Conservation (phyloP, 768 basidiomycete genomes). For the Auricularia cornea region DNA sequence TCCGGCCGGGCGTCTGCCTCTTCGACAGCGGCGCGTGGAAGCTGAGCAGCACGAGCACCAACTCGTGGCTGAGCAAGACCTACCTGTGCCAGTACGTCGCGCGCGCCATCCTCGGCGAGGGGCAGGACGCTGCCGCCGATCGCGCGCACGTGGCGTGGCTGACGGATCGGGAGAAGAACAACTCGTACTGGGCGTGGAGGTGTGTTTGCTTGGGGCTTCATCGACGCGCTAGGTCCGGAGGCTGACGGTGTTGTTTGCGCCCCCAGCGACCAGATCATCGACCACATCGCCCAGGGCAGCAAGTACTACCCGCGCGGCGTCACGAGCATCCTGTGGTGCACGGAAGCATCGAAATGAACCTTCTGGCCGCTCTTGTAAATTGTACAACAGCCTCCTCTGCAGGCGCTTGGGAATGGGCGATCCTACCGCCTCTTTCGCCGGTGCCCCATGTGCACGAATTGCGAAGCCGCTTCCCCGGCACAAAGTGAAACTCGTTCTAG, state of each 20-base stretch:
- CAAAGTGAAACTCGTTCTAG: too few species aligned
- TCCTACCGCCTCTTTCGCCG: too few species aligned
- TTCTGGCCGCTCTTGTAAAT: too few species aligned
- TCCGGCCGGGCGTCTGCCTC: neutral
- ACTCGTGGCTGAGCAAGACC: slow-evolving; percentile 1
- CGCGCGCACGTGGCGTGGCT: slow-evolving; percentile 1
- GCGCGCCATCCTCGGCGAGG: neutral
- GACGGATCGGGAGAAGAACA: neutral
- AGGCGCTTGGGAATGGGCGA: too few species aligned
- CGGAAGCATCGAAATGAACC: neutral
- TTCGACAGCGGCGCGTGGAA: slow-evolving; percentile 2
- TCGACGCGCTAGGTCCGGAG: neutral
- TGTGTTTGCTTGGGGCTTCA: neutral
- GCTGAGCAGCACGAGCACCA: neutral
- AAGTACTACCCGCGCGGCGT: neutral
- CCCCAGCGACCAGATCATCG: slow-evolving; percentile 1
- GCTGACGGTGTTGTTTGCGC: neutral
- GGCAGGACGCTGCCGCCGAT: neutral
- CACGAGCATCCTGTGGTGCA: slow-evolving; percentile 1
- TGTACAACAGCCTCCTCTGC: too few species aligned
- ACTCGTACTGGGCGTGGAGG: slow-evolving; percentile 2
- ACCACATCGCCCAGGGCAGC: neutral
- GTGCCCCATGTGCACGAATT: too few species aligned
- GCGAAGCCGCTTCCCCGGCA: too few species aligned
- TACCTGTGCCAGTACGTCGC: slow-evolving; percentile 1